Base-by-base conservation (phyloP, 768 basidiomycete species). In the Baorangia bicolor region DNA sequence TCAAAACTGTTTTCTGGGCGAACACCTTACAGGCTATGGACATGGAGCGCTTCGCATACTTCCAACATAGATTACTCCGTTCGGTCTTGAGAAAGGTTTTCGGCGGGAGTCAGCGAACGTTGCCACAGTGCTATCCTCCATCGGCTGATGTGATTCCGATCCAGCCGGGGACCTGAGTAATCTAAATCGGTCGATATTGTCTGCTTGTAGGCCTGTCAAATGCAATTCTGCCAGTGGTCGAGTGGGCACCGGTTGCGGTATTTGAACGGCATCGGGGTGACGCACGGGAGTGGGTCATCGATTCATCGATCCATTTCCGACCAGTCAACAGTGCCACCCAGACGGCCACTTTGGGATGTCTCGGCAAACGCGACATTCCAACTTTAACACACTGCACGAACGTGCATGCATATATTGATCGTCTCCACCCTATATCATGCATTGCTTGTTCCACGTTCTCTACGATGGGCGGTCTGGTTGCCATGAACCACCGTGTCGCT, bases 371-470 rank as follows among this genome's bases (percentile, higher is more conserved):
- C 46, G 8, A 49, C 56, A 53, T 49, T 52, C 54, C 55, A 61
- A 31, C 37, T 40, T 53, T 53, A 18, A 21, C 37, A 10, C 25
- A 25, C 51, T 23, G 27, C 60, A 68, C 59, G 60, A 68, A 63
- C 63, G 66, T 68, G 66, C 60, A 55, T 57, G 46, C 57, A 40
- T 68, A 65, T 56, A 57, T 34, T 23, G 9, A n/a, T n/a, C n/a
- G n/a, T n/a, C 20, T 14, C 42, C 50, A 21, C 43, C 27, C 3
- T 2, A 13, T 23, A 39, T 9, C 30, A 62, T 64, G 51, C 20
- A 10, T 44, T 20, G 12, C 27, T 55, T 38, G 28, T 31, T 44
- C 49, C 52, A 65, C 55, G 35, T 51, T 55, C 30, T 37, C 45
- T 5, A 47, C 20, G 18, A 44, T 38, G 44, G 18, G 25, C 20